Base-by-base conservation (phyloP, 768 basidiomycete genomes). In the Phylloporus sp. region DNA sequence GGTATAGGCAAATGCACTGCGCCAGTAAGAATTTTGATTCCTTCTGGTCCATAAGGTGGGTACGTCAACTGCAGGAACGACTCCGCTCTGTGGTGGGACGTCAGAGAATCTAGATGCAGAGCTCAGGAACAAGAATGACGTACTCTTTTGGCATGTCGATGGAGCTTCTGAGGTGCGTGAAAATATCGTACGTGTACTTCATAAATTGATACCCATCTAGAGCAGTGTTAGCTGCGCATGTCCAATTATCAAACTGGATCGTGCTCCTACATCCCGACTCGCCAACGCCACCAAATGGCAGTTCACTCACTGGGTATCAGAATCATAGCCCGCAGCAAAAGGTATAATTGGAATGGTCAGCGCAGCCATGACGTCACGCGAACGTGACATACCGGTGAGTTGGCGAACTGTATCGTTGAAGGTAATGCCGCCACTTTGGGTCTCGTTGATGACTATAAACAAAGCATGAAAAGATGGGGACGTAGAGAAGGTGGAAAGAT, bases 391-490 rank as follows among this genome's bases (percentile, higher is more conserved):
- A 81, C 80, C 68, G 18, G 65, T 52, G 7, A 82, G 60, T 32
- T 80, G 80, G 52, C 74, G 72, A 61, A 84, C 67, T 0, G 74
- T 75, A 48, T 88, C 85, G 49, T 85, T 85, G 45, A 81, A 73
- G 0, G 74, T 63, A 5, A 81, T 61, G 17, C 65, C 66, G 1
- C 86, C 86, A 46, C 81, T 84, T 39, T 65, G 69, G 0, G 84
- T 86, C 36, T 68, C 64, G 15, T 71, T 63, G 40, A 80, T 54
- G 39, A 87, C 83, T 85, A 46, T 20, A 0, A 23, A 27, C 6
- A 9, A 26, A 5, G 15, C 33, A 17, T 59, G 40, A 50, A 35
- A 33, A 42, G 14, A 9, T n/a, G n/a, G n/a, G 6, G n/a, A 18
- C 15, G 15, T 24, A 17, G 42, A 41, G 42, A 36, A 13, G 15